phyloP scores from a whole-genome alignment of 306 rosid genomes.

The Sesbania bispinosa region DNA sequence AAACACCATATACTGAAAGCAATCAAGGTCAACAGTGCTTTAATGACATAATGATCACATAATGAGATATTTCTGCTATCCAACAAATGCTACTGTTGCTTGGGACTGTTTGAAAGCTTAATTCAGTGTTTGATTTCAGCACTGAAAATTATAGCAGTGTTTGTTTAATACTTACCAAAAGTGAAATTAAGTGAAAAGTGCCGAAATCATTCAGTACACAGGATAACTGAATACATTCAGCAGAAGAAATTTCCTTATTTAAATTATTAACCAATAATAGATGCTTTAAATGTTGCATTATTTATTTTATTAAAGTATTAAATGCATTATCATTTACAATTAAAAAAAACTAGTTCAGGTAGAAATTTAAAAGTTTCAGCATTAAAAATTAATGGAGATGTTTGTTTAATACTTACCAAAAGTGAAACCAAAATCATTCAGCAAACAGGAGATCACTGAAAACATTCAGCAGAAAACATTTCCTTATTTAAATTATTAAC shows the following conservation, averaged over 20 bases:
- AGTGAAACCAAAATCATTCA: not conserved
- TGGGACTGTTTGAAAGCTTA: no score
- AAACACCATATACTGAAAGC: constrained; percentile 62
- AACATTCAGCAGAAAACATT: not conserved
- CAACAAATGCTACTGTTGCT: no score
- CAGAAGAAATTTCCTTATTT: not conserved
- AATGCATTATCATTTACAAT: no score
- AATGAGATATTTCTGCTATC: not conserved
- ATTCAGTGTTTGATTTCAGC: no score
- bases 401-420: not conserved
- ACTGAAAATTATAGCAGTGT: not conserved
- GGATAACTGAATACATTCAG: not conserved
- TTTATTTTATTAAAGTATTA: not conserved
- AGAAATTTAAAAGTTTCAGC: constrained; percentile 12
- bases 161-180: not conserved
- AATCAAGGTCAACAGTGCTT: constrained; percentile 29
- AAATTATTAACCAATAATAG: not conserved
- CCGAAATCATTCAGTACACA: not conserved
- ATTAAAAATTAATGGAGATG: not conserved
- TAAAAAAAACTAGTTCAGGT: not conserved
- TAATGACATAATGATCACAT: constrained; percentile 5
- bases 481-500: not conserved
- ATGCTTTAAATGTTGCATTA: not conserved
- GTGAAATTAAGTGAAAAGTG: no score
- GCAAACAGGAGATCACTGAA: not conserved